Conservation (phyloP, 2,329 filamentous ascomycete genomes). For the Endothia cerciana region DNA sequence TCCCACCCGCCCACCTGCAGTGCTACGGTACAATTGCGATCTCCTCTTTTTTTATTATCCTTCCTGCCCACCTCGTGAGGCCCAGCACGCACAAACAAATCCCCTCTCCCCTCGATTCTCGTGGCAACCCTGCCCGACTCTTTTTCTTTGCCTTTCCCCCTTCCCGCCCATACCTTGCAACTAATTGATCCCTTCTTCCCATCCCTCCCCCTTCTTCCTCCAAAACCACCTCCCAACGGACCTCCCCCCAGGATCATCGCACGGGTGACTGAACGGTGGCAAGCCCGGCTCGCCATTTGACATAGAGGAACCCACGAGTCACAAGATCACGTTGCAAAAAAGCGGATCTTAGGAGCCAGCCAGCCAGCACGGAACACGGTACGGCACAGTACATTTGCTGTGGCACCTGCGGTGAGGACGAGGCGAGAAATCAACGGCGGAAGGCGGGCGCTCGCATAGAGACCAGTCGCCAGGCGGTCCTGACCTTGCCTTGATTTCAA, state of each 20-base stretch:
- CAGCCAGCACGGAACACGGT: neutral
- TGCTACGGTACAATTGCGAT: conserved; percentile 1
- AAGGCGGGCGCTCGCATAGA: conserved; percentile 12
- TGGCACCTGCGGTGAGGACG: conserved; percentile 2
- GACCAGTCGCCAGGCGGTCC: conserved; percentile 11
- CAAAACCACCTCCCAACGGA: neutral
- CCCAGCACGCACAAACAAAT: conserved; percentile 16
- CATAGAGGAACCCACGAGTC: neutral
- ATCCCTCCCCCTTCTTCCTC: neutral
- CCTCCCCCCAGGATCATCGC: neutral
- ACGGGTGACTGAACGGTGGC: neutral
- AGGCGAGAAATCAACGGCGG: neutral
- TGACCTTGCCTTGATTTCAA: conserved; percentile 23
- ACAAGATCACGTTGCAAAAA: neutral
- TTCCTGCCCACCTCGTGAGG: conserved; percentile 21
- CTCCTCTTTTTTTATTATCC: neutral
- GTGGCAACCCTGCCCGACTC: conserved; percentile 23
- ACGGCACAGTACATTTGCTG: neutral
- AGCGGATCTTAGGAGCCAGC: neutral
- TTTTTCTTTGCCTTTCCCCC: conserved; percentile 17
- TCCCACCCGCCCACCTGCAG: conserved; percentile 18
- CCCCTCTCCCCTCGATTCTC: conserved; percentile 21
- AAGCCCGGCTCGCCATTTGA: neutral
- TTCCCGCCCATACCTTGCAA: conserved; percentile 7
- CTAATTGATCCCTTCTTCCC: conserved; percentile 13